Base-by-base conservation (phyloP, 208 protist genomes). In the Acanthamoeba castellanii region DNA sequence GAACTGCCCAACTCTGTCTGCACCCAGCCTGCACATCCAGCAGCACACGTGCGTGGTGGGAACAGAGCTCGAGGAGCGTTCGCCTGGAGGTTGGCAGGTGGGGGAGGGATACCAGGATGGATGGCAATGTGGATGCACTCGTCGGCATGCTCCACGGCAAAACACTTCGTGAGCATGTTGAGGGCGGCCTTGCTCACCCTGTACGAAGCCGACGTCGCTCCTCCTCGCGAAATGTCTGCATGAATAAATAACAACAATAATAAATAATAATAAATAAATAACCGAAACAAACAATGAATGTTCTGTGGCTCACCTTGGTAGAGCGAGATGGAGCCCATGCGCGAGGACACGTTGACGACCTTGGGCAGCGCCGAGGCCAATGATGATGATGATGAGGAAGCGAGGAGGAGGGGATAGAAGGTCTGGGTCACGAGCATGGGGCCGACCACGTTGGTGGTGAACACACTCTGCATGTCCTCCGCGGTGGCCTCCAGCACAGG, bases 131-230 rank as follows among this genome's bases (percentile, higher is more conserved):
- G 72, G 18, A 81, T 45, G 72, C 72, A 81, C 72, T 81, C 37
- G 20, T 81, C 72, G 25, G 16, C 72, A 7, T 81, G 30, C 32
- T 81, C 72, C 13, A 81, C 72, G 6, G 72, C 72, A 22, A 81
- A 81, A 14, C 72, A 81, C 32, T 81, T 81, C 30, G 72, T 81
- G 34, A 81, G 72, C 72, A 81, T 81, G 37, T 81, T 81, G 34
- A 81, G 72, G 16, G 72, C 72, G n/a, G 72, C 72, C 37, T 81
- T 81, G 72, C 72, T 81, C 72, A 81, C 72, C 30, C 72, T 20
- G 72, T 81, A 81, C 72, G 72, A 81, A 14, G 72, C 72, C 34
- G 72, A 81, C 16, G 72, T 47, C 30, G 72, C 72, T 50, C 72
- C 72, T 45, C 72, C 72, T 81, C 34, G 8, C 22, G 72, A 81